These are phyloP conservation scores for Neurospora africana DNA, from an alignment of 495 filamentous ascomycete species.

Conservation along the genomic window DNA sequence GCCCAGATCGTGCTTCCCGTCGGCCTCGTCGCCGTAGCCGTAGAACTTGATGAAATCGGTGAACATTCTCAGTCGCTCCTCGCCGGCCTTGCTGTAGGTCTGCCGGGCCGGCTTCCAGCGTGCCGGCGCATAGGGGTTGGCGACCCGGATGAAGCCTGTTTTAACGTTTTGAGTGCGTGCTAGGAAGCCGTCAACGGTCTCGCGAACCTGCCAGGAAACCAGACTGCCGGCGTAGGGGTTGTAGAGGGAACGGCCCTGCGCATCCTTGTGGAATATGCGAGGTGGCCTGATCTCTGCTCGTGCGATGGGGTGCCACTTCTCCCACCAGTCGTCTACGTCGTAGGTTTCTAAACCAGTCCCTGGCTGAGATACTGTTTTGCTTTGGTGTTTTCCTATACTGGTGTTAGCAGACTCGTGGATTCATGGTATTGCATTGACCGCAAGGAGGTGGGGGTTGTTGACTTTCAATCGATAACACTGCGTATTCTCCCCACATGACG, in stretches of 20 bases:
- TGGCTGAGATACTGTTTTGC: constrained; percentile 19
- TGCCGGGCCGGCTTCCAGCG: constrained; percentile 12
- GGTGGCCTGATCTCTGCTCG: background rate
- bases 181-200: constrained; percentile 53
- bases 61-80: constrained; percentile 26
- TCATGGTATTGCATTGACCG: background rate
- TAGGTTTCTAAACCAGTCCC: constrained; percentile 28
- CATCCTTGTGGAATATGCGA: background rate
- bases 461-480: background rate
- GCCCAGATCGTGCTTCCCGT: constrained; percentile 8
- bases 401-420: background rate
- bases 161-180: constrained; percentile 22
- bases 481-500: background rate
- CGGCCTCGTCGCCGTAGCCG: background rate
- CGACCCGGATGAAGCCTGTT: constrained; percentile 41
- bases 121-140: constrained; percentile 38
- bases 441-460: background rate
- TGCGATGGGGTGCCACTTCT: constrained; percentile 12
- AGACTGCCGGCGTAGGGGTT: constrained; percentile 35
- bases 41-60: constrained; percentile 18
- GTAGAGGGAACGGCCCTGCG: constrained; percentile 10
- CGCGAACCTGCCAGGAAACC: constrained; percentile 42
- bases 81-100: constrained; percentile 22
- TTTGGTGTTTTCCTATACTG: constrained; percentile 40
- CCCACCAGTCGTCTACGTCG: constrained; percentile 26